Conservation (phyloP, 306 rosid species). For the Hylodesmum podocarpum region DNA sequence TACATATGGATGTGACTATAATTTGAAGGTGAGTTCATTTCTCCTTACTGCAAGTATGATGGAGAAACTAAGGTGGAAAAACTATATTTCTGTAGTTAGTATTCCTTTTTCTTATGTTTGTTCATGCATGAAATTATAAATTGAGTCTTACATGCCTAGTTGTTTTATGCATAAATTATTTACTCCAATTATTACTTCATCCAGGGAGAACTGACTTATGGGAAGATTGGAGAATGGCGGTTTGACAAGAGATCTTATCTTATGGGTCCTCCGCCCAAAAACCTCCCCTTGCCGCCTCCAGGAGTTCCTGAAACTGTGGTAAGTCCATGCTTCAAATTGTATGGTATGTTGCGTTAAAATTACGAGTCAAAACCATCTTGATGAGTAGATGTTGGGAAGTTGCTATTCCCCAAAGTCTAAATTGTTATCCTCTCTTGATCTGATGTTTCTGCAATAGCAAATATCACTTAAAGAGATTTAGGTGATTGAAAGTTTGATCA, state of each 20-base stretch:
- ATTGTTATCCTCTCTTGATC: neutral
- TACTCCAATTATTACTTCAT: constrained; percentile 1
- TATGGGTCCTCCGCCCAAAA: constrained; percentile 76
- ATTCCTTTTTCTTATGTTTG: neutral
- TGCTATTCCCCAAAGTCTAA: neutral
- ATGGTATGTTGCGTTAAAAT: neutral
- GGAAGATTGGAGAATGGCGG: constrained; percentile 90
- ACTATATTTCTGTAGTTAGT: neutral
- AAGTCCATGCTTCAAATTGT: constrained; percentile 36
- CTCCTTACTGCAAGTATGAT: constrained; percentile 18
- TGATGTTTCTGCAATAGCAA: neutral
- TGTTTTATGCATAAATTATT: neutral
- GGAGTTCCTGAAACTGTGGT: constrained; percentile 97
- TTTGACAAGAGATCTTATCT: constrained; percentile 93
- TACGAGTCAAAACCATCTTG: constrained; percentile 1
- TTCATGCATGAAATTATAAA: neutral
- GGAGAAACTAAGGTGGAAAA: neutral
- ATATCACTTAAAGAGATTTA: neutral
- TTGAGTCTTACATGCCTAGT: neutral
- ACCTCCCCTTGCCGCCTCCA: constrained; percentile 83
- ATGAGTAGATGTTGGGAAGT: neutral
- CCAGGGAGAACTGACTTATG: constrained; percentile 81
- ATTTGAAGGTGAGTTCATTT: constrained; percentile 53
- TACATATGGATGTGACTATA: constrained; percentile 90
- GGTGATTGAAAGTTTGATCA: neutral